Base-by-base conservation (phyloP, 2,329 filamentous ascomycete species). In the Cladosporium sp. region DNA sequence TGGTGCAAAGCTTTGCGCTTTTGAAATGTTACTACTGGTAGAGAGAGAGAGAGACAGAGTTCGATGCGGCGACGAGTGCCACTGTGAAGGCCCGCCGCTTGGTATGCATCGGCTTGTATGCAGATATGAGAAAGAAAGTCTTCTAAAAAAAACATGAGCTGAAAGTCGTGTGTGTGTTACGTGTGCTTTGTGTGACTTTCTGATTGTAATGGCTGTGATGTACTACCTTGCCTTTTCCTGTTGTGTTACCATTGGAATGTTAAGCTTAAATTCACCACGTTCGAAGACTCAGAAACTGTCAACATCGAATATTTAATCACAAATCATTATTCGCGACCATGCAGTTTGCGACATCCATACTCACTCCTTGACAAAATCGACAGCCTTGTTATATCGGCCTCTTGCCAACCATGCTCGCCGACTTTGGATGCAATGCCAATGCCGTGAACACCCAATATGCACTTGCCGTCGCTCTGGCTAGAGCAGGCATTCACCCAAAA, bases 91-190 rank as follows among this genome's bases (percentile, higher is more conserved):
- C 51, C 51, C 39, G 39, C 39, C 6, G 39, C 39, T 46, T n/a
- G 51, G 26, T 54, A 54, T 54, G 57, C 57, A 46, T 43, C 57
- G 39, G 36, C 58, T 60, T 60, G 43, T 60, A 60, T 49, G 58
- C 58, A 61, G 58, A 34, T 61, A 61, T 49, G 58, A 61, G 46
- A 61, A 48, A 61, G 46, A 51, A 61, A 36, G 54, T 57, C 28
- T 57, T 57, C 30, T 16, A 57, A 32, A 57, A 54, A 54, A 10
- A n/a, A n/a, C n/a, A n/a, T n/a, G n/a, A n/a, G n/a, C 13, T 46
- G n/a, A 46, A 46, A 46, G n/a, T 10, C 5, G 39, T 23, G 39
- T 21, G 39, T 21, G n/a, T n/a, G n/a, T n/a, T n/a, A n/a, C n/a
- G n/a, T n/a, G 8, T 23, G 36, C 18, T 10, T 46, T n/a, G 39